Evolutionary conservation across 2,329 filamentous ascomycete genomes (phyloP).

Genomic region (Fusarium kyushuense): DNA sequence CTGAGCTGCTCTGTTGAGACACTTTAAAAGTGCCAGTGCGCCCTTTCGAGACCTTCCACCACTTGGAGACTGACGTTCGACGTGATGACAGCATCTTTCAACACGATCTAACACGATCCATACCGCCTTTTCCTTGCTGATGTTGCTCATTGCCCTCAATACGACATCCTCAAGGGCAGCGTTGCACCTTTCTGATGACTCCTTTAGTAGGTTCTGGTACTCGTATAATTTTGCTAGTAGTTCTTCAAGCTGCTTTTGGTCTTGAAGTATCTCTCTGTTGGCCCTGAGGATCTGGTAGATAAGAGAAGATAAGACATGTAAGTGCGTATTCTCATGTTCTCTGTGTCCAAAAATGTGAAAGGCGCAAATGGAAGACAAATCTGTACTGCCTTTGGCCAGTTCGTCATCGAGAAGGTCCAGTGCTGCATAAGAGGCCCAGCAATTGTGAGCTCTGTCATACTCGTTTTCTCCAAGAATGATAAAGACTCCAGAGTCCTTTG

Average conservation of each 20-base stretch:
- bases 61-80: too few relatives aligned
- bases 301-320: fast-evolving
- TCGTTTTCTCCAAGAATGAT: too few relatives aligned
- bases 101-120: too few relatives aligned
- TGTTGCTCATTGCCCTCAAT: not conserved
- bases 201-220: not conserved
- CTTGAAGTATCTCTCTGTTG: not conserved
- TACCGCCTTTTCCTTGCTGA: fast-evolving
- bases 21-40: too few relatives aligned
- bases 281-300: not conserved
- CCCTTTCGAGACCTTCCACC: too few relatives aligned
- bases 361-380: not conserved
- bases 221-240: not conserved
- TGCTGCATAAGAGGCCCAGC: too few relatives aligned
- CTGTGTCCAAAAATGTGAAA: not conserved
- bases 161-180: fast-evolving
- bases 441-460: too few relatives aligned
- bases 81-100: too few relatives aligned
- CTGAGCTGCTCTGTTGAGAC: too few relatives aligned
- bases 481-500: too few relatives aligned
- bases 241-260: not conserved
- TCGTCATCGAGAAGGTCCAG: too few relatives aligned
- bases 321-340: fast-evolving
- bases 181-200: not conserved
- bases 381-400: too few relatives aligned